Evolutionary conservation across 139 green algal genomes (phyloP), one percentile per base, ranked within the genome.

Genomic region (Ettlia oleoabundans): DNA sequence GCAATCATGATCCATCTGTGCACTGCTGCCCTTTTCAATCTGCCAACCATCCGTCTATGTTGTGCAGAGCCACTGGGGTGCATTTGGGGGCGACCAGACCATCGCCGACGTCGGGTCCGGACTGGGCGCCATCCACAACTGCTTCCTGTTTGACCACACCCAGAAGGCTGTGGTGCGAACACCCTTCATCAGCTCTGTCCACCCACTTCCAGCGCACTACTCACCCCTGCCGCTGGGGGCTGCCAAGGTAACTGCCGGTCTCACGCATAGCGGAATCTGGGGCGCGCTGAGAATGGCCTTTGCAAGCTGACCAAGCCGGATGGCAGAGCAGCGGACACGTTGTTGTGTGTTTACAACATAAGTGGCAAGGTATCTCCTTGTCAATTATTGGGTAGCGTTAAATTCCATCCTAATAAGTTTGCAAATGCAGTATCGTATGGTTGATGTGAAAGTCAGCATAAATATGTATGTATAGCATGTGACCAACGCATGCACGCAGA

Each of bases 81-180:
- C 84, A 2, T 96, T 87, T 63, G 87, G 88, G 19, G 93, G 89
- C 21, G 79, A 82, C 62, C 77, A 82, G 19, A 82, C 64, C 63
- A 30, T 75, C 10, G n/a, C 88, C 43, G 87, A 94, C 86, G 90
- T 96, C 24, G 88, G 90, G 28, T 92, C 85, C 15, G 94, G 95
- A 13, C 87, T 92, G 18, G 89, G 92, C 43, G 84, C 84, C 19
- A 88, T 95, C 41, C 94, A 97, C 89, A 97, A 98, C 89, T 94
- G 55, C 55, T 65, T 15, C 53, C 19, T 80, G 73, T 80, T 80
- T 40, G 73, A 80, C 26, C 33, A 95, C 79, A 38, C 71, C n/a
- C 43, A 72, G 33, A 75, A 82, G 64, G 26, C 64, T 1, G 77
- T 76, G 64, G 64, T 82, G 24, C 63, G 77, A 18, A 66, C 63